A percentile compares a stretch with the other conserved stretches of the same genome.
Evolutionary conservation across 2,329 filamentous ascomycete genomes (phyloP).

Genomic region (Plectosphaerella cucumerina): DNA sequence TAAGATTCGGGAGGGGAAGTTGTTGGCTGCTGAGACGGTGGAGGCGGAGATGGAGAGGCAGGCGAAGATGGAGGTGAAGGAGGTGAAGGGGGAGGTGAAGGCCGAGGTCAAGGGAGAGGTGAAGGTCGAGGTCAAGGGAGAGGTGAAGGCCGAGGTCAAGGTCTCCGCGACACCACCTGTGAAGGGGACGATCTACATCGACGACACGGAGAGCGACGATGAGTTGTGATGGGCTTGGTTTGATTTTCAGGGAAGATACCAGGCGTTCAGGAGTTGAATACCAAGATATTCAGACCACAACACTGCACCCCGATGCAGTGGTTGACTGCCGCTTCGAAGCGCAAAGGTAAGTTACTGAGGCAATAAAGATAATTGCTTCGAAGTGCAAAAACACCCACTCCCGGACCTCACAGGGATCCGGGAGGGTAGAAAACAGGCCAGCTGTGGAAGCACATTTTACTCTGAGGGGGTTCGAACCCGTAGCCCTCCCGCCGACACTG

Average conservation of each 20-base stretch:
- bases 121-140: slow-evolving; percentile 13
- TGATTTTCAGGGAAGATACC: background rate
- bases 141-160: slow-evolving; percentile 2
- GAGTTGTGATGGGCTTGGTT: background rate
- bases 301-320: background rate
- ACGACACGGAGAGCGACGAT: slow-evolving; percentile 30
- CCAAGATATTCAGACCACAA: background rate
- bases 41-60: slow-evolving; percentile 8
- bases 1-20: slow-evolving; percentile 52
- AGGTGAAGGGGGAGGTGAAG: slow-evolving; percentile 13
- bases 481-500: too few species aligned
- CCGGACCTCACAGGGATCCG: too few species aligned
- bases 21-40: slow-evolving; percentile 29
- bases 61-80: slow-evolving; percentile 5
- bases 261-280: background rate
- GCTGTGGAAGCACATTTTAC: too few species aligned
- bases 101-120: slow-evolving; percentile 5
- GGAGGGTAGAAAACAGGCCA: too few species aligned
- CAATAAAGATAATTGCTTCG: too few species aligned
- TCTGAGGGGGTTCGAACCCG: too few species aligned
- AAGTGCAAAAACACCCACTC: too few species aligned
- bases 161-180: slow-evolving; percentile 1
- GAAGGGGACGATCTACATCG: slow-evolving; percentile 29
- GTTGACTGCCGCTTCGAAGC: too few species aligned
- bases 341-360: too few species aligned